phyloP scores from a whole-genome alignment of 164 flowering plant species.

The Houttuynia cordata region DNA sequence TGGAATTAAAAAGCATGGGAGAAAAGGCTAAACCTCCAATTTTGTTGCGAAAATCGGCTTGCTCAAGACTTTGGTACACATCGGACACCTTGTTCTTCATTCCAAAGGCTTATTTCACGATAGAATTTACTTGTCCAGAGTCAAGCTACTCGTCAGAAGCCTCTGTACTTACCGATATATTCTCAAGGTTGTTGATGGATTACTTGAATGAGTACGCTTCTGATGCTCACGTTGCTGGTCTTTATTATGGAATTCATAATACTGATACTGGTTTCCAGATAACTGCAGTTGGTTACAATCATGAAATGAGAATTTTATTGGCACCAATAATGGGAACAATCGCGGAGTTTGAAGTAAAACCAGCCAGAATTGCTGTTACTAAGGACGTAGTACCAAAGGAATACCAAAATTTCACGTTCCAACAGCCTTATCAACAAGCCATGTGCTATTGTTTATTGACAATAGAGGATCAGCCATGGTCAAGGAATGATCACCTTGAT shows the following conservation, averaged over 20 bases:
- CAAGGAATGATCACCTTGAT: constrained; percentile 78
- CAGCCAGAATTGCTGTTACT: constrained; percentile 76
- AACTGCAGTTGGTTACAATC: constrained; percentile 70
- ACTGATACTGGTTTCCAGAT: too few relatives aligned
- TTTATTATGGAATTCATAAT: constrained; percentile 63
- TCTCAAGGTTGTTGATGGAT: constrained; percentile 68
- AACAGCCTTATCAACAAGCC: constrained; percentile 88
- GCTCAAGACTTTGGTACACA: constrained; percentile 83
- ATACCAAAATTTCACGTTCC: constrained; percentile 77
- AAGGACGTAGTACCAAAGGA: constrained; percentile 74
- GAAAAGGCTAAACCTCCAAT: constrained; percentile 61
- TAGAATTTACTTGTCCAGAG: constrained; percentile 76
- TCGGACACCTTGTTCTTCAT: constrained; percentile 68
- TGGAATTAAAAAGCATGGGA: constrained; percentile 44
- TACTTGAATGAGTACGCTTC: constrained; percentile 97
- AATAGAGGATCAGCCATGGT: constrained; percentile 61
- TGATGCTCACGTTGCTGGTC: constrained; percentile 94
- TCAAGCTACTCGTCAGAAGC: constrained; percentile 72
- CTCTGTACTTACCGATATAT: constrained; percentile 63
- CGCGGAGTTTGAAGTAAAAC: constrained; percentile 65
- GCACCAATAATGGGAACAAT: constrained; percentile 59
- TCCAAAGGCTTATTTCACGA: constrained; percentile 78
- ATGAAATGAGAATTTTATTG: constrained; percentile 70
- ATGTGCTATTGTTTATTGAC: constrained; percentile 71
- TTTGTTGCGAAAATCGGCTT: constrained; percentile 52